Evolutionary conservation across 176 grass and related monocot species (phyloP), one percentile per base, ranked within the genome.

Genomic region (Panicum miliaceum): DNA sequence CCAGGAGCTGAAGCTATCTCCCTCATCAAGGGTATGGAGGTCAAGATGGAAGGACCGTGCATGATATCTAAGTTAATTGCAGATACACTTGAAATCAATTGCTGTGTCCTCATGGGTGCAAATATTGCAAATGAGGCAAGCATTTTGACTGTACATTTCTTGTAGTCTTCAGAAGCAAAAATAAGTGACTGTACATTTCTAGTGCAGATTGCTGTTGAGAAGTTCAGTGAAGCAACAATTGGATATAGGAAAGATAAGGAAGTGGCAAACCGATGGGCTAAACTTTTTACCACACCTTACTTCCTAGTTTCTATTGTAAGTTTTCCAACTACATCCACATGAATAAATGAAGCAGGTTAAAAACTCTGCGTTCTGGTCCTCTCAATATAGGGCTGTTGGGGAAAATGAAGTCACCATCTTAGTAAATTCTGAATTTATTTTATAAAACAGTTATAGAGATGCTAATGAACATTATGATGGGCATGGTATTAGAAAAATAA

Each of bases 51-150:
- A 86, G 96, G 96, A 13, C 88, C 96, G 12, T 98, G 90, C 87
- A 98, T 98, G 96, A 98, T 98, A 83, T 98, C 93, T 25, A 95
- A 88, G 77, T 72, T 98, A 75, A 95, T 98, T 38, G 84, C 73
- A 3, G 85, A 92, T 73, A 94, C 87, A 69, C 96, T 98, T 73
- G 89, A 87, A 73, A 90, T 98, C 86, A 95, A 93, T 43, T 98
- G 93, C 25, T 95, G 96, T 77, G 96, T 98, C 80, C 92, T 98
- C 77, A 98, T 98, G 96, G 96, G 96, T 69, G 96, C 96, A 77
- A 98, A 95, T 75, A 98, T 98, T 92, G 96, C 93, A 73, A 92
- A 90, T 60, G 96, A 98, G 96, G 93, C 80, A 92, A 97, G 76
- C 32, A 64, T 65, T 10, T 60, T 65, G 6, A 71, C 50, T 10